Conservation (phyloP, 1,139 yeast genomes). For the Candida buenavistaensis region DNA sequence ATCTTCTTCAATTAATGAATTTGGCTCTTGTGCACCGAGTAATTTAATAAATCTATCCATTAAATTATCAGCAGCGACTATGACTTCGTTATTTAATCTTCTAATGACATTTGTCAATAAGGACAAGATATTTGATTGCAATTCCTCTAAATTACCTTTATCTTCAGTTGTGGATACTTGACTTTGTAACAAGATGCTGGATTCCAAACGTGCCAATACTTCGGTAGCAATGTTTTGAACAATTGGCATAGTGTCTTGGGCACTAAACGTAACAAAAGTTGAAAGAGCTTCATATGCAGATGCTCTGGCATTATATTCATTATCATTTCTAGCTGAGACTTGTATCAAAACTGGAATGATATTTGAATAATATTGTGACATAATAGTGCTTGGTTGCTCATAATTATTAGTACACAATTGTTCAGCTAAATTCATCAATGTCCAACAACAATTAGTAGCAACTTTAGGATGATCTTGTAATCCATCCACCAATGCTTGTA, state of each 20-base stretch:
- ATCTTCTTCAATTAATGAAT: slow-evolving; percentile 90
- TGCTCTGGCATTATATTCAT: slow-evolving; percentile 87
- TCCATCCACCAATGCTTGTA: slow-evolving; percentile 74
- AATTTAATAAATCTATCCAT: slow-evolving; percentile 82
- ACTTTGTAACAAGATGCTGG: slow-evolving; percentile 55
- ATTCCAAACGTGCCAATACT: slow-evolving; percentile 69
- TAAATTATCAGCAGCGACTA: slow-evolving; percentile 72
- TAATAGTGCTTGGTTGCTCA: slow-evolving; percentile 52
- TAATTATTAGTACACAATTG: slow-evolving; percentile 69
- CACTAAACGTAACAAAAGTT: slow-evolving; percentile 72
- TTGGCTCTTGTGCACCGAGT: slow-evolving; percentile 57
- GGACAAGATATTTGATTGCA: slow-evolving; percentile 85
- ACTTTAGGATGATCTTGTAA: slow-evolving; percentile 89
- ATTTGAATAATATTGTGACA: slow-evolving; percentile 71
- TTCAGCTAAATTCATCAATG: slow-evolving; percentile 86
- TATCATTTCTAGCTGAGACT: slow-evolving; percentile 70
- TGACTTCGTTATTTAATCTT: slow-evolving; percentile 69
- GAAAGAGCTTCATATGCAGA: slow-evolving; percentile 95
- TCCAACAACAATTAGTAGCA: slow-evolving; percentile 96
- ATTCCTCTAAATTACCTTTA: slow-evolving; percentile 76
- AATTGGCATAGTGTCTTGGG: slow-evolving; percentile 66
- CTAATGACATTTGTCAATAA: slow-evolving; percentile 85
- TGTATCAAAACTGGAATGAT: slow-evolving; percentile 71
- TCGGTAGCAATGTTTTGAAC: slow-evolving; percentile 76
- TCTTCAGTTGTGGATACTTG: slow-evolving; percentile 66